phyloP scores from a whole-genome alignment of 352 stramenopile species.

The Phytophthora colocasiae region DNA sequence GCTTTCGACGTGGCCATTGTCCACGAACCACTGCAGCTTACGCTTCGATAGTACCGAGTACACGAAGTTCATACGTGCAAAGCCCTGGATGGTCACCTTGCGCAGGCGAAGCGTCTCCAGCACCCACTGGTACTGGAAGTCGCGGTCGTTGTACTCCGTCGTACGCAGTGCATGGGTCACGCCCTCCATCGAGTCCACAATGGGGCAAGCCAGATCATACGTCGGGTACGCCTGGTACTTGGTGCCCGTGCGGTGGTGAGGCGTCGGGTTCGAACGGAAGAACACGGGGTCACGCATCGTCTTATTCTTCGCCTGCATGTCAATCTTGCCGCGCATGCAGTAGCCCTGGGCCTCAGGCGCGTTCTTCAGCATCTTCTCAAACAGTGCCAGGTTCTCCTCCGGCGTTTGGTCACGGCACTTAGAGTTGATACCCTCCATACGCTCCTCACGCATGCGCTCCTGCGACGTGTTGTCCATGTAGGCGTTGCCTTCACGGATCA shows the following conservation, averaged over 20 bases:
- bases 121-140: constrained; percentile 98
- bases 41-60: constrained; percentile 99
- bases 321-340: constrained; percentile 94
- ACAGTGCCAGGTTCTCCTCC: constrained; percentile 93
- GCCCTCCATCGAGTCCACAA: constrained; percentile 99
- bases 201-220: constrained; percentile 99
- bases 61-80: constrained; percentile 99
- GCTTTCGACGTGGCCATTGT: constrained; percentile 95
- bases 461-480: constrained; percentile 99
- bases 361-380: constrained; percentile 97
- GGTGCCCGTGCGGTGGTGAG: constrained; percentile 92
- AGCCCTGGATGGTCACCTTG: constrained; percentile 93
- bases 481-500: constrained; percentile 96
- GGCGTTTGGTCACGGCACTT: constrained; percentile 89
- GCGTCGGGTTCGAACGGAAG: constrained; percentile 85
- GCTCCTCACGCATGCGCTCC: constrained; percentile 97
- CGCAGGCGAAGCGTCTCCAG: constrained; percentile 86
- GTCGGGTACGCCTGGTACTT: constrained; percentile 99
- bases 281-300: constrained; percentile 90
- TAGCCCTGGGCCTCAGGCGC: constrained; percentile 78
- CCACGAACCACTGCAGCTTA: constrained; percentile 99
- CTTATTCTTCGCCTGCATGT: constrained; percentile 94
- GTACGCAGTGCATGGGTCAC: constrained; percentile 99
- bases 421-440: constrained; percentile 93
- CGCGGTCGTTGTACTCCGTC: constrained; percentile 99